Evolutionary conservation across 2,329 filamentous ascomycete genomes (phyloP).

Genomic region (Magnaporthiopsis incrustans): DNA sequence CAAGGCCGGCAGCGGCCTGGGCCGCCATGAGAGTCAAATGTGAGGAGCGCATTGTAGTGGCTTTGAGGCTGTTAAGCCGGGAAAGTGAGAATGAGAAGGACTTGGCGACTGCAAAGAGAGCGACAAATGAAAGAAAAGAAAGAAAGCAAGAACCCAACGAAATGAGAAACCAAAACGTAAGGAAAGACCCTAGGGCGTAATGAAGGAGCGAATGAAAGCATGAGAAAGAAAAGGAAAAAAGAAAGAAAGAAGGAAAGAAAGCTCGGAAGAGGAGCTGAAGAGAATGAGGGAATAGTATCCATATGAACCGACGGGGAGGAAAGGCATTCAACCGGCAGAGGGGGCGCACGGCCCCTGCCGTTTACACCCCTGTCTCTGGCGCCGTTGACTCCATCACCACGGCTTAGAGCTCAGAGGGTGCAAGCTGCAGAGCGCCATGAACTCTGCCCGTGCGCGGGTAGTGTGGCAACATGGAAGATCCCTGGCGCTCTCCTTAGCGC

Average conservation of each 20-base stretch:
- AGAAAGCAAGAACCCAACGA: no score
- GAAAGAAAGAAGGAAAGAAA: background rate
- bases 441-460: no score
- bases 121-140: background rate
- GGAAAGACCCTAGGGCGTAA: no score
- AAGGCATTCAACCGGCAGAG: background rate
- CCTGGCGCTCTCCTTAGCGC: no score
- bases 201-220: background rate
- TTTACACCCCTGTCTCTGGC: no score
- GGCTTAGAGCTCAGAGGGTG: no score
- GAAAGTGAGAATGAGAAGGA: background rate
- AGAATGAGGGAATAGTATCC: background rate
- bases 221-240: background rate
- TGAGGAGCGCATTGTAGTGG: background rate
- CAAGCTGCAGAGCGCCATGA: no score
- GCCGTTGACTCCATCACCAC: no score
- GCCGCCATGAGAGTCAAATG: background rate
- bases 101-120: background rate
- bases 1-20: background rate
- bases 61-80: background rate
- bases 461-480: no score
- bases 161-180: no score
- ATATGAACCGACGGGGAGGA: background rate
- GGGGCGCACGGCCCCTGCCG: no score
- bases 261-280: background rate